Base-by-base conservation (phyloP, 345 rosid species). In the Dipteronia sinensis region DNA sequence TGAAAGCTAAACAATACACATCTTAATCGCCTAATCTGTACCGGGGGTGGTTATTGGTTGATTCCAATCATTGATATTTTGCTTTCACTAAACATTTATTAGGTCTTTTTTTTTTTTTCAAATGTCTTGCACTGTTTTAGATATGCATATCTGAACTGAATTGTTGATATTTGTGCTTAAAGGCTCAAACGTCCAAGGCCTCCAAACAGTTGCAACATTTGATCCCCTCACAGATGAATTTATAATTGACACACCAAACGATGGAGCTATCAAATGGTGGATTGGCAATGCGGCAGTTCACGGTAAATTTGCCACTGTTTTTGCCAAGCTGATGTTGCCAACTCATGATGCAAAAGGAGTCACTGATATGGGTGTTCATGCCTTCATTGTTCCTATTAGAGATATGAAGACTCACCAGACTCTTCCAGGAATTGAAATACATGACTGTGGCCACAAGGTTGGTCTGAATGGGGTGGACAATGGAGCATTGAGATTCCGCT, bases 221-320 rank as follows among this genome's bases (percentile, higher is more conserved):
- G 98, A 97, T 82, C 98, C 90, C 2, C 55, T 90, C 10, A 90
- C 83, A 19, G 98, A 94, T 59, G 98, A 94, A 74, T 97, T 97
- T 56, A 58, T 94, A 42, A 87, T 94, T 29, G 86, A 91, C 82
- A 97, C 98, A 4, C 97, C 98, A 49, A 81, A 93, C 79, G 98
- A 97, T 51, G 98, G 99, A 70, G 98, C 98, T 49, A 94, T 94
- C 78, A 97, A 97, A 82, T 97, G 99, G 99, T 94, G 98, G 99
- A 97, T 94, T 80, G 98, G 99, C 53, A 96, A 96, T 81, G 99
- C 99, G 69, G 99, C 98, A 8, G 98, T 93, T 79, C 98, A 97
- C 78, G 99, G 99, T 9, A 97, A 91, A 87, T 93, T 97, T 62
- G 99, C 98, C 20, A 85, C 92, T 70, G 99, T 94, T 83, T 97